Conservation (phyloP, 495 filamentous ascomycete genomes). For the Talaromyces ruber region DNA sequence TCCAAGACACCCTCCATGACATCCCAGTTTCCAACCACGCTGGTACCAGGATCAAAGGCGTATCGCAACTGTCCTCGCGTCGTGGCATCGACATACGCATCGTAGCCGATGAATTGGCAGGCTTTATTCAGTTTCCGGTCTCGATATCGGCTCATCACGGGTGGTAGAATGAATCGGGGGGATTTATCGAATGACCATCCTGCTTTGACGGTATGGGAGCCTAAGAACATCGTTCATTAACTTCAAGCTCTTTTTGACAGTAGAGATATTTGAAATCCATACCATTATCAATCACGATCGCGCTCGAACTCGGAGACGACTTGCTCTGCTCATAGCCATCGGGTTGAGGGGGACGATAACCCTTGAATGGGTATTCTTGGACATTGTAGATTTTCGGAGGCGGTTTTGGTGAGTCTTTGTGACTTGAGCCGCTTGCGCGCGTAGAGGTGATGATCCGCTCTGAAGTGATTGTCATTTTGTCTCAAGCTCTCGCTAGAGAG, state of each 20-base stretch:
- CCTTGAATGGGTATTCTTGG: slow-evolving; percentile 72
- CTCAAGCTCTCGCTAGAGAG: neutral
- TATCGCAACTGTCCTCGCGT: slow-evolving; percentile 83
- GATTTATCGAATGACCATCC: slow-evolving; percentile 86
- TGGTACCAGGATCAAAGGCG: slow-evolving; percentile 82
- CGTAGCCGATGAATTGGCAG: slow-evolving; percentile 82
- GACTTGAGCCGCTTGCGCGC: slow-evolving; percentile 23
- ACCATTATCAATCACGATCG: slow-evolving; percentile 99
- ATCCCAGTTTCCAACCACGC: slow-evolving; percentile 94
- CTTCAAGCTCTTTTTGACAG: neutral
- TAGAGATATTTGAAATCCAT: slow-evolving; percentile 1
- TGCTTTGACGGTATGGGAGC: slow-evolving; percentile 79
- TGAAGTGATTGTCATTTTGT: slow-evolving; percentile 42
- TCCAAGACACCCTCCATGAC: slow-evolving; percentile 90
- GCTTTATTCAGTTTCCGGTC: slow-evolving; percentile 86
- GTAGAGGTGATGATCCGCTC: slow-evolving; percentile 30
- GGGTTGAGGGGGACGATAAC: slow-evolving; percentile 55
- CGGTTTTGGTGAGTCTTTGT: slow-evolving; percentile 35
- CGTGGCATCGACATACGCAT: slow-evolving; percentile 89
- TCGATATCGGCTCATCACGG: slow-evolving; percentile 86
- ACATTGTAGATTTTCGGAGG: slow-evolving; percentile 43
- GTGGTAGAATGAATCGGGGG: slow-evolving; percentile 72
- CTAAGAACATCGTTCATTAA: slow-evolving; percentile 31
- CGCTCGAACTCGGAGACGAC: slow-evolving; percentile 44
- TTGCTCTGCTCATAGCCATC: slow-evolving; percentile 59